These are phyloP conservation scores for Cyberlindnera mycetangii DNA, from an alignment of 805 yeast genomes.

Conservation along the genomic window DNA sequence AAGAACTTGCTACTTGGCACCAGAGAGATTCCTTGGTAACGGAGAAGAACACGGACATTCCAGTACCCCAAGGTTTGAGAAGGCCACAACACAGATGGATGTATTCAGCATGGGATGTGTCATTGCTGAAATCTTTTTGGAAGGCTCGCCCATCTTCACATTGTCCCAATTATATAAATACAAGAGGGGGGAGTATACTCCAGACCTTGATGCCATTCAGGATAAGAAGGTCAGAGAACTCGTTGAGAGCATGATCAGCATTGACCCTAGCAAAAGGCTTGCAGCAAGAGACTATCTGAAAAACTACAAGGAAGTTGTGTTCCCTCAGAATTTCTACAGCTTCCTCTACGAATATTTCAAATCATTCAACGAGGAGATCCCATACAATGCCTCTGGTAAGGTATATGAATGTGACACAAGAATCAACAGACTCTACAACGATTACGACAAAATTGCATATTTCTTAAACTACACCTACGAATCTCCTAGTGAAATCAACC, in stretches of 20 bases:
- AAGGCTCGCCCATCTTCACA: constrained; percentile 84
- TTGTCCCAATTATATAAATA: constrained; percentile 85
- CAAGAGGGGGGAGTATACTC: constrained; percentile 62
- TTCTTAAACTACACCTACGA: constrained; percentile 36
- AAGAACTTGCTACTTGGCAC: constrained; percentile 88
- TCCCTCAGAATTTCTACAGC: constrained; percentile 67
- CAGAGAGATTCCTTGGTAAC: constrained; percentile 66
- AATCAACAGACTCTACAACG: constrained; percentile 56
- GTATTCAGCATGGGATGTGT: constrained; percentile 82
- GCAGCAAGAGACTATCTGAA: constrained; percentile 52
- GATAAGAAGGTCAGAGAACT: constrained; percentile 50
- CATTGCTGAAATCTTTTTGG: constrained; percentile 82
- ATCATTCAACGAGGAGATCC: constrained; percentile 30
- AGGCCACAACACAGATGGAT: constrained; percentile 68
- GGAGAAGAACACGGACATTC: constrained; percentile 21
- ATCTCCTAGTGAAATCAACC: background rate
- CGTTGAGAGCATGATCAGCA: constrained; percentile 58
- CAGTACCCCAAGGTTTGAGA: constrained; percentile 20
- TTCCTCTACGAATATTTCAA: constrained; percentile 69
- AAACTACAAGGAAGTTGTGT: constrained; percentile 46
- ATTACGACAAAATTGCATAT: constrained; percentile 49
- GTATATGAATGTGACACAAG: constrained; percentile 50
- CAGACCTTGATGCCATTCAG: constrained; percentile 56
- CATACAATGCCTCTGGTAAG: constrained; percentile 25
- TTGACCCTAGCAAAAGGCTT: constrained; percentile 60